Evolutionary conservation across 1,284 basidiomycete species (phyloP), one percentile per base, ranked within the genome.

Genomic region (Fomitiporia mediterranea): DNA sequence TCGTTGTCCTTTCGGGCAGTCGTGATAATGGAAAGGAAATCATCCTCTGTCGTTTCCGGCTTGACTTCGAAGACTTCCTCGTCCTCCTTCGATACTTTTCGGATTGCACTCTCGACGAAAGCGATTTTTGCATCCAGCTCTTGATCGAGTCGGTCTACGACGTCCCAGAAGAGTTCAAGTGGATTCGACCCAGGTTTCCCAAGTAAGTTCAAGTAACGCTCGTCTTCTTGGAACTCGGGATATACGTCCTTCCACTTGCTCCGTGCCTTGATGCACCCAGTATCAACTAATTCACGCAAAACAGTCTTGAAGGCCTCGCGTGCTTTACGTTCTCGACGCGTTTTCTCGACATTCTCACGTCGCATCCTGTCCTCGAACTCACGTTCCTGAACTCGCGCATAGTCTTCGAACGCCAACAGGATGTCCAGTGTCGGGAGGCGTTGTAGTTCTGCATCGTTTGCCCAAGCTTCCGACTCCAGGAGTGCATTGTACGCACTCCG

Each of bases 121-220:
- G 74, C 75, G 23, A 91, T 84, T 64, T 90, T 89, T 23, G 78
- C 78, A 61, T 96, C 94, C 9, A 97, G 79, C 62, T 86, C 81
- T 65, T 93, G 86, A 64, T 94, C 92, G 2, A 98, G 78, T 38
- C 79, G 79, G 70, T 99, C 96, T 39, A 98, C 86, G 3, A 81
- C 69, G 68, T 99, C 96, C 91, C 93, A 98, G 73, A 98, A 99
- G 8, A 99, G 79, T 62, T 99, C 96, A 39, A 99, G 78, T 1
- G 96, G 94, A 61, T 89, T 93, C 2, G 92, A 96, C 13, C 97
- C 97, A 3, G 92, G 89, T 66, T 90, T 89, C 1, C 94, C 95
- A 4, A 98, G 82, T 68, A 98, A 82, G 58, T 82, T 78, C 30
- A 85, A 74, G 71, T 98, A 97, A n/a, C 93, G 84, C 43, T 80